Conservation (phyloP, 768 basidiomycete species). For the Pulveroboletus frians region DNA sequence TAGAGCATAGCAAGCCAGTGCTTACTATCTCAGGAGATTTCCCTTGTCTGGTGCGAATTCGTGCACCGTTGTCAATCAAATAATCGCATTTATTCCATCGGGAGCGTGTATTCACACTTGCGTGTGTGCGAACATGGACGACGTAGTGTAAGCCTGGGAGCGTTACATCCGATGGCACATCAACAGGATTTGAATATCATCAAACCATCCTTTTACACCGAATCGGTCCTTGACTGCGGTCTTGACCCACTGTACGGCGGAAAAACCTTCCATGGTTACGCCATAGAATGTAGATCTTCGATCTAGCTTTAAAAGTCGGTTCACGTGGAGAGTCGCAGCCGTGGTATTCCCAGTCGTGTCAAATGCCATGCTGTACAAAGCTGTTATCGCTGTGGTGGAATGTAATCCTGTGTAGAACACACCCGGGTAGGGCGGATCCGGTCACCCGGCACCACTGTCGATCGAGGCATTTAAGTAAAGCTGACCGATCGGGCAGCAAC, state of each 20-base stretch:
- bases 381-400: conserved; percentile 16
- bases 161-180: background rate
- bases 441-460: background rate
- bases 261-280: background rate
- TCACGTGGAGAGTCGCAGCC: background rate
- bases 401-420: conserved; percentile 11
- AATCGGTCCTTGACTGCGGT: background rate
- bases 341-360: background rate
- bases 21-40: background rate
- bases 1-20: background rate
- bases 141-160: background rate
- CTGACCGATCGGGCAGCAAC: background rate
- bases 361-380: conserved; percentile 15
- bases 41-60: background rate
- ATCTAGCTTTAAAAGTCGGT: background rate
- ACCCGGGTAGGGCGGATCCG: background rate
- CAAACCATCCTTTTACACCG: background rate
- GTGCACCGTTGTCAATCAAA: background rate
- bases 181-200: no score
- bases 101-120: background rate
- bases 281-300: conserved; percentile 1
- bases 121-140: background rate
- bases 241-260: background rate
- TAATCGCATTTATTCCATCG: background rate
- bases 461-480: background rate